Evolutionary conservation across 2,329 filamentous ascomycete species (phyloP).

Genomic region (Colletotrichum paranaense): DNA sequence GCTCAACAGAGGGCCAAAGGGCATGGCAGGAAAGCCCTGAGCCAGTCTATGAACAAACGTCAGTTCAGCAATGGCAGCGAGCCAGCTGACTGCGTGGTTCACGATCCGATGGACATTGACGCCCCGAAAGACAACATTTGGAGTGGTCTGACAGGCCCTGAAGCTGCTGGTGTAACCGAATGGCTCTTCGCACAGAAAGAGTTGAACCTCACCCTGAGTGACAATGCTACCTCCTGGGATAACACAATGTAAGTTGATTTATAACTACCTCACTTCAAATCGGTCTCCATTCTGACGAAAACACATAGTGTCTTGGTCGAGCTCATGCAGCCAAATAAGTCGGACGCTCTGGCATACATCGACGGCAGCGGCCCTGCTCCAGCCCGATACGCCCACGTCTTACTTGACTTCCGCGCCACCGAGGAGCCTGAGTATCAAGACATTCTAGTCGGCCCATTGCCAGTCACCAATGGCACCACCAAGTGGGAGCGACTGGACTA

Average conservation of each 20-base stretch:
- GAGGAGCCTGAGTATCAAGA: slow-evolving; percentile 53
- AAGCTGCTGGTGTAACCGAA: slow-evolving; percentile 49
- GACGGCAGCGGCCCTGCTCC: slow-evolving; percentile 51
- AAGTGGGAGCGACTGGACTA: slow-evolving; percentile 53
- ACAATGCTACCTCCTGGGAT: slow-evolving; percentile 49
- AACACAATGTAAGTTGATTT: slow-evolving; percentile 46
- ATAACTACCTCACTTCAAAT: accelerated
- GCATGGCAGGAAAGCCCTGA: slow-evolving; percentile 21
- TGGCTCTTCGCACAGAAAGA: slow-evolving; percentile 53
- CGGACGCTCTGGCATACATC: slow-evolving; percentile 56
- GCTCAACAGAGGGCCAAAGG: slow-evolving; percentile 29
- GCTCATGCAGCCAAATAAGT: slow-evolving; percentile 60
- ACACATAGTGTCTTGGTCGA: slow-evolving; percentile 46
- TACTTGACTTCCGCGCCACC: slow-evolving; percentile 53
- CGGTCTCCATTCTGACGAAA: not conserved
- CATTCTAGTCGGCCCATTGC: slow-evolving; percentile 61
- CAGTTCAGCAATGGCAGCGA: slow-evolving; percentile 10
- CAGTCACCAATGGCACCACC: slow-evolving; percentile 52
- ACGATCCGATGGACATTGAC: slow-evolving; percentile 34
- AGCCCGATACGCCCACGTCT: slow-evolving; percentile 54
- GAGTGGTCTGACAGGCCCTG: slow-evolving; percentile 49
- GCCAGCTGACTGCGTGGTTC: slow-evolving; percentile 11
- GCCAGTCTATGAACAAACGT: slow-evolving; percentile 18
- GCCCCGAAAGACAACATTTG: slow-evolving; percentile 56
- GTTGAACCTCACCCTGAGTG: slow-evolving; percentile 50